Conservation (phyloP, 129 eudicot species). For the Flaveria bidentis region DNA sequence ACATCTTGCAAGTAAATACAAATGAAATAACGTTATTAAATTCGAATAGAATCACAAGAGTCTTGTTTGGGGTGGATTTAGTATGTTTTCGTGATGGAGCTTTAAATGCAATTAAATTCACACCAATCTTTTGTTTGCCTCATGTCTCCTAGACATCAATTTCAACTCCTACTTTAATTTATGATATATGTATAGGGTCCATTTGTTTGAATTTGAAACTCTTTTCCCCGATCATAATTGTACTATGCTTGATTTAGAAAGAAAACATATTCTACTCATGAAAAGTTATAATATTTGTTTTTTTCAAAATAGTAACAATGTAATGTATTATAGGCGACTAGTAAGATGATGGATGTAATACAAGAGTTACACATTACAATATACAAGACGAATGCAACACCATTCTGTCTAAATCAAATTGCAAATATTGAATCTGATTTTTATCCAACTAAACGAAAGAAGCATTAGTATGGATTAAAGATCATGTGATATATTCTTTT, state of each 20-base stretch:
- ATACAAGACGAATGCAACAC: no score
- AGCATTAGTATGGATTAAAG: no score
- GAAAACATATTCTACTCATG: neutral
- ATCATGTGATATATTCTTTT: no score
- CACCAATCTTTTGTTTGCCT: conserved; percentile 44
- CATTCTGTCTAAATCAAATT: no score
- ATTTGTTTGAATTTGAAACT: conserved; percentile 22
- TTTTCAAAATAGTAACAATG: no score
- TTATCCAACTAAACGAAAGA: no score
- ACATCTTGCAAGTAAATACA: neutral
- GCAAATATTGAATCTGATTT: no score
- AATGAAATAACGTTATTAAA: neutral
- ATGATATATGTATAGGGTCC: neutral
- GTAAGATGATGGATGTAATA: no score
- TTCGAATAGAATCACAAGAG: conserved; percentile 37
- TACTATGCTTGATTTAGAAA: neutral
- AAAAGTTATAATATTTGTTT: no score
- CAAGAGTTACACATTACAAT: no score
- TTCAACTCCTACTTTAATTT: conserved; percentile 24
- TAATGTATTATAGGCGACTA: no score
- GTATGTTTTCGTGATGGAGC: conserved; percentile 31
- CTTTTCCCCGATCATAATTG: neutral
- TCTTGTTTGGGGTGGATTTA: conserved; percentile 30
- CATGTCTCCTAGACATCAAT: conserved; percentile 25
- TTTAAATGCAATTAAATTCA: conserved; percentile 41